Evolutionary conservation across 345 rosid genomes (phyloP).

Genomic region (Cardamine chenopodiifolia): DNA sequence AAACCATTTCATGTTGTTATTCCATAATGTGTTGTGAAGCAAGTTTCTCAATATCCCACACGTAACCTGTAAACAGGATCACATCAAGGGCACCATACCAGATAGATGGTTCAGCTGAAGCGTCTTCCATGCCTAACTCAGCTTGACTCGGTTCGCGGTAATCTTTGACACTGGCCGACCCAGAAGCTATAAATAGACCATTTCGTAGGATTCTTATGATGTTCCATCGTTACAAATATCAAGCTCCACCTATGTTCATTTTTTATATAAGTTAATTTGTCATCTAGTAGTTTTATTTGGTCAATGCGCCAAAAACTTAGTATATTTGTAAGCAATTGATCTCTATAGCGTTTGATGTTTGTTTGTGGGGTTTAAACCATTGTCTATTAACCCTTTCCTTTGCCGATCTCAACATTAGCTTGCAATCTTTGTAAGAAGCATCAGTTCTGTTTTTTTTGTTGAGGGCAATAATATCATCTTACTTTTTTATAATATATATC

Average conservation of each 20-base stretch:
- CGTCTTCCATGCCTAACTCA: constrained; percentile 50
- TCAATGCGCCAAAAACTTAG: not conserved
- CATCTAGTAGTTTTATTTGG: constrained; percentile 6
- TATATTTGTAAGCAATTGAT: constrained; percentile 26
- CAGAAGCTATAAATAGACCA: constrained; percentile 16
- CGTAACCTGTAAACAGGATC: constrained; percentile 48
- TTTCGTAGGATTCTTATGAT: constrained; percentile 26
- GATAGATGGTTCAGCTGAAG: constrained; percentile 27
- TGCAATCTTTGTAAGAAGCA: constrained; percentile 24
- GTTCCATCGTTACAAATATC: constrained; percentile 19
- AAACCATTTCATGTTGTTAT: not conserved
- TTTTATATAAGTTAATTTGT: not conserved
- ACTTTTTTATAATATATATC: not conserved
- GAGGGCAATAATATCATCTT: constrained; percentile 3
- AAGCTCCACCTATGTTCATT: constrained; percentile 10
- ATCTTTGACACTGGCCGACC: not conserved
- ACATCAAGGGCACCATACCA: constrained; percentile 68
- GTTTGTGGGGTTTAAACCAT: constrained; percentile 1
- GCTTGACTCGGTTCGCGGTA: constrained; percentile 64
- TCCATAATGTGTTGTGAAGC: not conserved
- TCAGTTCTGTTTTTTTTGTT: not conserved
- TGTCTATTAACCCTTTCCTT: not conserved
- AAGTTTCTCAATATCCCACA: not conserved
- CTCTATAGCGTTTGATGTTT: constrained; percentile 7
- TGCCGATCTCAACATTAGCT: constrained; percentile 24